Conservation (phyloP, 257 asterid species). For the Petunia secreta region DNA sequence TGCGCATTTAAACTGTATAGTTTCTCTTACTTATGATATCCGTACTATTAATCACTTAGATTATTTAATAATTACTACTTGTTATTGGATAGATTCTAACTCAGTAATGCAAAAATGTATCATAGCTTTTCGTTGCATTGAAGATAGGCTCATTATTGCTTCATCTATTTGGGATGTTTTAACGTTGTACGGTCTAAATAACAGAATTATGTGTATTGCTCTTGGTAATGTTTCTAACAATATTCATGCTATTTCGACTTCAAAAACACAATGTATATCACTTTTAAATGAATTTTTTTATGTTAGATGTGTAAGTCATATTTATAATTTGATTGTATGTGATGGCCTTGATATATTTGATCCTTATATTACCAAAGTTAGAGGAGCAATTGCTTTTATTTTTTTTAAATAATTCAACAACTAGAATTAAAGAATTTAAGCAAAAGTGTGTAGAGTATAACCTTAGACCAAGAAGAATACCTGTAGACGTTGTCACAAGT, state of each 20-base stretch:
- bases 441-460: neutral
- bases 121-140: neutral
- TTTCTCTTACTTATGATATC: constrained; percentile 1
- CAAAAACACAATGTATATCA: neutral
- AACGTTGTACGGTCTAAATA: neutral
- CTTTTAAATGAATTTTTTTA: neutral
- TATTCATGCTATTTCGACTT: neutral
- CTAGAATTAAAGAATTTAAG: neutral
- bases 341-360: neutral
- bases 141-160: neutral
- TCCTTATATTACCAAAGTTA: constrained; percentile 9
- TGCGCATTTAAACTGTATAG: neutral
- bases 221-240: neutral
- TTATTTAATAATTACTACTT: neutral
- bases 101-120: neutral
- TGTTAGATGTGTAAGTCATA: neutral
- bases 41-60: neutral
- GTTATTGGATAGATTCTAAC: neutral
- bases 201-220: neutral
- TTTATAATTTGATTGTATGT: neutral
- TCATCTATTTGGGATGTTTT: neutral
- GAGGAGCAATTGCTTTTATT: constrained; percentile 2
- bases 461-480: neutral
- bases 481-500: neutral
- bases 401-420: neutral